Percentiles rank a stretch among this genome's conserved stretches.
phyloP scores from a whole-genome alignment of 345 rosid genomes.

The Barbarea vulgaris region DNA sequence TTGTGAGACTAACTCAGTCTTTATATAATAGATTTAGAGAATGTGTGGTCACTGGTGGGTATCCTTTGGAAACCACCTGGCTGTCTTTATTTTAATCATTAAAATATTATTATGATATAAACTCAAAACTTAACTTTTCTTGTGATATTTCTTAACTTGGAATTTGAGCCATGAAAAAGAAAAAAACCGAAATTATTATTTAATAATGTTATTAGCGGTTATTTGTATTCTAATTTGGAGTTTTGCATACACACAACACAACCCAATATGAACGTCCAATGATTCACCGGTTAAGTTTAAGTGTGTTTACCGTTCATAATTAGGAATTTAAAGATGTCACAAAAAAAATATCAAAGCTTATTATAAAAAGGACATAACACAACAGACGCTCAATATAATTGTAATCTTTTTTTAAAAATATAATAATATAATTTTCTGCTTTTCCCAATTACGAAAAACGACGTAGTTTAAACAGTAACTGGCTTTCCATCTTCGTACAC shows the following conservation, averaged over 20 bases:
- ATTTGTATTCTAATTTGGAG: slow-evolving; percentile 27
- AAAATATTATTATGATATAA: neutral
- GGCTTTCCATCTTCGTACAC: slow-evolving; percentile 32
- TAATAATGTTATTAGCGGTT: slow-evolving; percentile 32
- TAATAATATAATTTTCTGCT: neutral
- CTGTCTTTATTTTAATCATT: slow-evolving; percentile 27
- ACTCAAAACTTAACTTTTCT: neutral
- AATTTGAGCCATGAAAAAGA: slow-evolving; percentile 21
- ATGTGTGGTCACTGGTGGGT: slow-evolving; percentile 37
- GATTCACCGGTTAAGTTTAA: slow-evolving; percentile 23
- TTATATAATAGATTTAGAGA: too few species aligned
- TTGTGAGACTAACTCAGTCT: too few species aligned
- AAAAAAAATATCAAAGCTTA: slow-evolving; percentile 1
- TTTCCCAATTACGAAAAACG: slow-evolving; percentile 1
- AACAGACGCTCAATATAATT: neutral
- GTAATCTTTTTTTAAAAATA: neutral
- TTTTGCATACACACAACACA: slow-evolving; percentile 21
- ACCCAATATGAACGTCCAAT: slow-evolving; percentile 21
- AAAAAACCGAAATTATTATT: slow-evolving; percentile 20
- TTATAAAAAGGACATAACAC: neutral
- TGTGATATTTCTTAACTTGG: slow-evolving; percentile 19
- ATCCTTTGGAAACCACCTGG: slow-evolving; percentile 28
- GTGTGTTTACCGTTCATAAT: slow-evolving; percentile 9
- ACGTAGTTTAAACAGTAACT: slow-evolving; percentile 26
- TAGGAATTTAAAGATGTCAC: neutral